Conservation (phyloP, 2,329 filamentous ascomycete genomes). For the Penicillium frequentans region DNA sequence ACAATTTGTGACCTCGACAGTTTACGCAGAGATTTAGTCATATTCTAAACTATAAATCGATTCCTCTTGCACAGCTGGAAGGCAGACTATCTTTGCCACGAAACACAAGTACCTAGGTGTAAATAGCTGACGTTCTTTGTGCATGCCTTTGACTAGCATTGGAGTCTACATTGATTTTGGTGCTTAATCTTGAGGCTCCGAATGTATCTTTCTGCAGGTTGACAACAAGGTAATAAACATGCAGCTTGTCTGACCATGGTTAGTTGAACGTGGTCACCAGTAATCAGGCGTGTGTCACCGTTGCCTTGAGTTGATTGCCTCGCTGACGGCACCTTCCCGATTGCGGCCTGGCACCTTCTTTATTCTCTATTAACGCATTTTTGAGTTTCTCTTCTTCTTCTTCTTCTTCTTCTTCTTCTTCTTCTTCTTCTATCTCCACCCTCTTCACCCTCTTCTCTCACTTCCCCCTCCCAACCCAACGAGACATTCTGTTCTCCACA, state of each 20-base stretch:
- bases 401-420: background rate
- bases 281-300: constrained; percentile 11
- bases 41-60: background rate
- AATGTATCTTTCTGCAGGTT: background rate
- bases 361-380: background rate
- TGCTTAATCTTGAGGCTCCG: background rate
- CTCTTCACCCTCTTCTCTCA: background rate
- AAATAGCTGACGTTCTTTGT: background rate
- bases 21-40: background rate
- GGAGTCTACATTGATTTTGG: background rate
- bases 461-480: background rate
- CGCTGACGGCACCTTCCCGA: constrained; percentile 13
- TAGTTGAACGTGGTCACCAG: background rate
- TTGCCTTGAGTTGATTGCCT: constrained; percentile 3
- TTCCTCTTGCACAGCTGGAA: background rate
- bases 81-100: background rate
- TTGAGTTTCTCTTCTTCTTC: background rate
- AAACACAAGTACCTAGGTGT: background rate
- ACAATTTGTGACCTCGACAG: background rate
- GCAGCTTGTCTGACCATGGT: background rate
- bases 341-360: constrained; percentile 1
- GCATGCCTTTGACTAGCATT: background rate
- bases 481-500: background rate
- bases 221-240: background rate
- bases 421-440: background rate